Base-by-base conservation (phyloP, 345 rosid species). In the Eucalyptus albens region DNA sequence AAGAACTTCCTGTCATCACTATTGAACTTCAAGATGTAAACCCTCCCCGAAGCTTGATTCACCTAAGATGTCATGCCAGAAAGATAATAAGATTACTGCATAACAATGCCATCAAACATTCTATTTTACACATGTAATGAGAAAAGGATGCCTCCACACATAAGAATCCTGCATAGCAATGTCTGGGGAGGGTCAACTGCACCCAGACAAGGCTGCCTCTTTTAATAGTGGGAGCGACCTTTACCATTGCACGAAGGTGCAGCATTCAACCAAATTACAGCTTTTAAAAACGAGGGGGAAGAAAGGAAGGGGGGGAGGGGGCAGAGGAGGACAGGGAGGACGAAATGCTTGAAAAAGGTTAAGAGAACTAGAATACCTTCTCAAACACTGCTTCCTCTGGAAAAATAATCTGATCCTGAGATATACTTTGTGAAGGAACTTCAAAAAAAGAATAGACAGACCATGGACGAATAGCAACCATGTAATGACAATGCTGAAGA, bases 381-480 rank as follows among this genome's bases (percentile, higher is more conserved):
- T 98, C 99, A 93, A 98, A 98, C 86, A 93, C 93, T 62, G 98
- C 99, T 93, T 98, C 99, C 86, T 96, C 96, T 14, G 99, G 99
- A 90, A 98, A 97, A 89, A 98, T 92, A 89, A 97, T 97, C 87
- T 95, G 99, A 94, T 97, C 98, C 99, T 97, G 89, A 87, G 50
- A 91, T 87, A 45, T 86, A 62, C 89, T 72, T 81, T 15, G 93
- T 97, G 92, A 97, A 97, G 98, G 86, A 88, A 85, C 67, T 24
- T 50, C 80, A 80, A 51, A 56, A 65, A 65, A 24, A 21, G 29
- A 62, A 59, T 40, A 60, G 72, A 89, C 62, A 88, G 87, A 53
- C 69, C 56, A 47, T 81, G 56, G 55, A 51, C 16, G 24, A 86
- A 17, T 14, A 88, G 45, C 21, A 88, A 40, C 31, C 50, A 81